Conservation (phyloP, 1,284 basidiomycete species). For the Polyporus tsugae region DNA sequence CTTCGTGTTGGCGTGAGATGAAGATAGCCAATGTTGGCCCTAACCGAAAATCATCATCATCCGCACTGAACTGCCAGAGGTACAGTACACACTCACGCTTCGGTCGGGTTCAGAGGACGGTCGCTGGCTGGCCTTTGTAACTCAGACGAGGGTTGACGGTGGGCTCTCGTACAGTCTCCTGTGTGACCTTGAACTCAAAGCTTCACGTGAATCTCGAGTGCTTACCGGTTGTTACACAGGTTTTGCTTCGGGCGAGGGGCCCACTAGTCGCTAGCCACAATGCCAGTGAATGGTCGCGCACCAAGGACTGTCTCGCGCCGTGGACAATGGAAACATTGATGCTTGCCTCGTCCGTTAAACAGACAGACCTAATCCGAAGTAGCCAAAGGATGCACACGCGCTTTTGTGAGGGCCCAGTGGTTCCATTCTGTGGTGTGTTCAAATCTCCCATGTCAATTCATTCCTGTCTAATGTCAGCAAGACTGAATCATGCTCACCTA, state of each 20-base stretch:
- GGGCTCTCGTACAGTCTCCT: background rate
- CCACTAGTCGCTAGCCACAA: background rate
- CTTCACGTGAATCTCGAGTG: background rate
- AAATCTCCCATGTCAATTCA: background rate
- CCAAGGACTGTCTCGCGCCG: background rate
- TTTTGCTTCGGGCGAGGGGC: background rate
- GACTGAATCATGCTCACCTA: background rate
- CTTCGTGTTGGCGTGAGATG: background rate
- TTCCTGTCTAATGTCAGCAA: background rate
- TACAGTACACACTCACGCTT: background rate
- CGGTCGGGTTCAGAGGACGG: background rate
- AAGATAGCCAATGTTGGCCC: background rate
- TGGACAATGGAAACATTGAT: background rate
- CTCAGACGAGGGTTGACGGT: background rate
- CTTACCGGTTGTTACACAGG: background rate
- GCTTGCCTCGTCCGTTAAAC: background rate
- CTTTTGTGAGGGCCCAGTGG: background rate
- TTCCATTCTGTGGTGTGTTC: background rate
- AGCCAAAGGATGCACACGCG: background rate
- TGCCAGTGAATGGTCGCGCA: background rate
- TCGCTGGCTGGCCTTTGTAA: background rate
- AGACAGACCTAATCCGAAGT: background rate
- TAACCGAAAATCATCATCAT: background rate
- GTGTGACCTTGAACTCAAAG: background rate
- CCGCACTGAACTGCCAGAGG: background rate